These are phyloP conservation scores for Leccinum boreale DNA, from an alignment of 768 basidiomycete genomes.

Conservation along the genomic window DNA sequence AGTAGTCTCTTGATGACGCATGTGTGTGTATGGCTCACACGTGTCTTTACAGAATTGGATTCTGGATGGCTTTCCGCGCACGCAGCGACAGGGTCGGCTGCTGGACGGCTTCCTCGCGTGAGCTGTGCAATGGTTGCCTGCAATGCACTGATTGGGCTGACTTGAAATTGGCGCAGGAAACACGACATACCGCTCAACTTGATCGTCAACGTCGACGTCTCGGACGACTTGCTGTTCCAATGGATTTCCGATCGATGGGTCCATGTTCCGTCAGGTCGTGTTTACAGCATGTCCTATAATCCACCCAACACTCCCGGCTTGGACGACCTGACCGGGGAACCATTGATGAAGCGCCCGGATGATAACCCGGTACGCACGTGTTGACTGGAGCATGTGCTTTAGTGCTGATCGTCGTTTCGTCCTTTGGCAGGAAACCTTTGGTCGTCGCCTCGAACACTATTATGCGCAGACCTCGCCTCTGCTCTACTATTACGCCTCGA, in stretches of 20 bases:
- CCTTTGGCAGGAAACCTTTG: slow-evolving; percentile 62
- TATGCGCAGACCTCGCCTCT: slow-evolving; percentile 79
- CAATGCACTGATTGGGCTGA: background rate
- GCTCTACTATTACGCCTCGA: slow-evolving; percentile 60
- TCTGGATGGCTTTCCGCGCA: slow-evolving; percentile 88
- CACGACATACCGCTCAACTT: slow-evolving; percentile 66
- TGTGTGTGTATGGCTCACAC: slow-evolving; percentile 2
- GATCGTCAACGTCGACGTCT: slow-evolving; percentile 78
- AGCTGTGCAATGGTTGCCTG: slow-evolving; percentile 15
- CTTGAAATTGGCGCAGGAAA: slow-evolving; percentile 38
- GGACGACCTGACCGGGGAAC: slow-evolving; percentile 86
- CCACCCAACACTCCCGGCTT: slow-evolving; percentile 70
- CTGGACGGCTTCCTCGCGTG: slow-evolving; percentile 72
- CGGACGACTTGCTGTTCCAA: slow-evolving; percentile 75
- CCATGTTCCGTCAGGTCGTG: slow-evolving; percentile 79
- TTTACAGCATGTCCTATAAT: slow-evolving; percentile 86
- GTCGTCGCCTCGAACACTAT: slow-evolving; percentile 70
- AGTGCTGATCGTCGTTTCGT: slow-evolving; percentile 9
- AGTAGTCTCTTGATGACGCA: slow-evolving; percentile 13
- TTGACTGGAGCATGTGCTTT: background rate
- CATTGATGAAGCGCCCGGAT: slow-evolving; percentile 75
- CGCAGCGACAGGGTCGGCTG: slow-evolving; percentile 72
- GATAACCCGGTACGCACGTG: slow-evolving; percentile 71
- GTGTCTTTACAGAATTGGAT: slow-evolving; percentile 68
- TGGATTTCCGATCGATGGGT: slow-evolving; percentile 87